Percentiles rank a stretch among this genome's conserved stretches.
Conservation (phyloP, 2,329 filamentous ascomycete genomes). For the Rutstroemia sp. region DNA sequence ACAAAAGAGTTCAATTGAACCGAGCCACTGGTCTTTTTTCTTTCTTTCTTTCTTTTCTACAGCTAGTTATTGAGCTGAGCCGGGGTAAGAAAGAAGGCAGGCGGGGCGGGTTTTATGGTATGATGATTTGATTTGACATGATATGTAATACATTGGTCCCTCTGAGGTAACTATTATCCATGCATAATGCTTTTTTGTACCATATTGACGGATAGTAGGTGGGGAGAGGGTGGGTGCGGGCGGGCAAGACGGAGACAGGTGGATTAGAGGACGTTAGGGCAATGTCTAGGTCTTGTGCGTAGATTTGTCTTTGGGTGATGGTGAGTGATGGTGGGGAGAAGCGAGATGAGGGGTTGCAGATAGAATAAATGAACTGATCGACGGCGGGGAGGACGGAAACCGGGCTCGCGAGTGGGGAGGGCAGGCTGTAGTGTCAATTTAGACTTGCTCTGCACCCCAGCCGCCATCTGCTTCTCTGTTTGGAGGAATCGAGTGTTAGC, state of each 20-base stretch:
- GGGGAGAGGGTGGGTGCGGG: no score
- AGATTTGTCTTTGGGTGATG: not conserved
- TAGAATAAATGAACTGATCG: not conserved
- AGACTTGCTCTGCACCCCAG: constrained; percentile 30
- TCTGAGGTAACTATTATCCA: not conserved
- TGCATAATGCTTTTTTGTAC: not conserved
- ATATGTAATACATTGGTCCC: not conserved
- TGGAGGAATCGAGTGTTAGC: constrained; percentile 18
- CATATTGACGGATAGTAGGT: not conserved
- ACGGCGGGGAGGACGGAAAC: no score
- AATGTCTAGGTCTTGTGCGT: no score
- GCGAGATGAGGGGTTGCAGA: not conserved
- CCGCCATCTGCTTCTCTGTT: constrained; percentile 35
- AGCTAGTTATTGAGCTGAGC: not conserved
- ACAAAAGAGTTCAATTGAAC: not conserved
- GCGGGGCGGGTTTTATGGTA: not conserved
- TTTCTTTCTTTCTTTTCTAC: not conserved
- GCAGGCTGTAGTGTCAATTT: constrained; percentile 2
- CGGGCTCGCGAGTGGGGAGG: no score
- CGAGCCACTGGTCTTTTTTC: no score
- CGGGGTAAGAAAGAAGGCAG: not conserved
- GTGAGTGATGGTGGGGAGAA: not conserved
- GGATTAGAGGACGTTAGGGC: no score
- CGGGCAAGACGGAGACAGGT: no score
- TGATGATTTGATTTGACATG: not conserved